Evolutionary conservation across 371 early-diverging fungal genomes (phyloP).

Genomic region (Lichtheimia ornata): DNA sequence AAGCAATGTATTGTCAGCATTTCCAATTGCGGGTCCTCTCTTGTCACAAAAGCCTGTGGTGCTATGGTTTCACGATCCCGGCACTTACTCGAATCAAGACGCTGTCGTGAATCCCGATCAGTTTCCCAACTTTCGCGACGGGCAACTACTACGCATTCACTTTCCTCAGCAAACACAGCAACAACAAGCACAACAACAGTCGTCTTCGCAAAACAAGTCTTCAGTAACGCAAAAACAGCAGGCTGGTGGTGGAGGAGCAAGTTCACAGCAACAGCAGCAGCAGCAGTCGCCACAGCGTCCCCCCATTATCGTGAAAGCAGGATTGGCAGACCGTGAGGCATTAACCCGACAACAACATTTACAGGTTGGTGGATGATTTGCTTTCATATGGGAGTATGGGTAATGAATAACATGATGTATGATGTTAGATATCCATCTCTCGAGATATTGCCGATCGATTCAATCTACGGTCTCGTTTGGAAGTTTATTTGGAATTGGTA

Average conservation of each 20-base stretch:
- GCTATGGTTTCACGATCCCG: constrained; percentile 49
- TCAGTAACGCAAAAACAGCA: too few relatives aligned
- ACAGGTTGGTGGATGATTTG: constrained; percentile 44
- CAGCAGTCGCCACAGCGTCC: constrained; percentile 11
- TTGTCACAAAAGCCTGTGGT: constrained; percentile 44
- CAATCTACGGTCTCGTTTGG: constrained; percentile 53
- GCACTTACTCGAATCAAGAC: constrained; percentile 58
- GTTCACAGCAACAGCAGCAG: constrained; percentile 24
- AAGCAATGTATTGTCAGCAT: too few relatives aligned
- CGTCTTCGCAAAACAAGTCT: too few relatives aligned
- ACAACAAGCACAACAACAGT: constrained; percentile 25
- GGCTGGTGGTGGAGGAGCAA: too few relatives aligned
- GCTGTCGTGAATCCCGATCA: constrained; percentile 82
- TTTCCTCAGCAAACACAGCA: constrained; percentile 25
- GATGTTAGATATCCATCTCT: constrained; percentile 36
- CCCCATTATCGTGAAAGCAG: constrained; percentile 50
- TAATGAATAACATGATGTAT: background rate
- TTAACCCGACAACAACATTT: constrained; percentile 56
- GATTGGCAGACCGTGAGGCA: constrained; percentile 50
- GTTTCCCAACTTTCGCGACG: constrained; percentile 74
- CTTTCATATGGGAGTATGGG: background rate
- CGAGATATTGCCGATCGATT: constrained; percentile 46
- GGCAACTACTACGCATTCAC: constrained; percentile 70
- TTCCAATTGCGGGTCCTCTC: background rate
- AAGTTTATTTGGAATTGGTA: constrained; percentile 69